Base-by-base conservation (phyloP, 495 filamentous ascomycete species). In the Neurospora sp. region DNA sequence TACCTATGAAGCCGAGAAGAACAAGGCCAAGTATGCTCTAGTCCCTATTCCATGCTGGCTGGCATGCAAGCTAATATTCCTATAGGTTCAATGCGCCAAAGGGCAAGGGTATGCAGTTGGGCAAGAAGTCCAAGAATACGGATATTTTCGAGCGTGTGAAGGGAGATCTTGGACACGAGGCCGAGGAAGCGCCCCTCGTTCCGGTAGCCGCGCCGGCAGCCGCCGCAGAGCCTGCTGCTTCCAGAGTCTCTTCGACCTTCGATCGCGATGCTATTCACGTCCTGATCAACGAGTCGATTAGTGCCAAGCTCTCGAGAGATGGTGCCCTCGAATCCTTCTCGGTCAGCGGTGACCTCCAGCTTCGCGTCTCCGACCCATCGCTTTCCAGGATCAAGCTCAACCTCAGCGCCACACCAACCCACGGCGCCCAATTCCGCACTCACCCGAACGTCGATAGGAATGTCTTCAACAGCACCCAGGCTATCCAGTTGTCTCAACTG, bases 51-150 rank as follows among this genome's bases (percentile, higher is more conserved):
- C 5, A 12, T 18, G 40, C 16, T 37, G 46, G 9, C 44, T 11
- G 40, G 3, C 16, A 10, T 35, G n/a, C 62, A 70, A 46, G 70
- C 80, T 82, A 72, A 82, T 76, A 11, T 18, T 41, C 18, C 4
- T n/a, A 3, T 71, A 83, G 84, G 78, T 81, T 85, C 40, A 80
- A 90, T 69, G 89, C 92, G 38, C 88, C 90, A 42, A 94, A 95
- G 80, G 93, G 94, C 73, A 99, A 99, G 83, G 96, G 96, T 70
- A 98, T 99, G 96, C 95, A 98, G 81, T 84, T 99, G 46, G 96
- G 96, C 82, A 97, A 97, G 87, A 98, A 98, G 83, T 97, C 93
- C 41, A 97, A 97, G 85, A 92, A 92, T 39, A 96, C 93, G 16
- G 93, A 96, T 82, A 97, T 98, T 87, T 98, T 96, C 78, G 95